Conservation (phyloP, 805 yeast genomes). For the Teunomyces aglyptinius region DNA sequence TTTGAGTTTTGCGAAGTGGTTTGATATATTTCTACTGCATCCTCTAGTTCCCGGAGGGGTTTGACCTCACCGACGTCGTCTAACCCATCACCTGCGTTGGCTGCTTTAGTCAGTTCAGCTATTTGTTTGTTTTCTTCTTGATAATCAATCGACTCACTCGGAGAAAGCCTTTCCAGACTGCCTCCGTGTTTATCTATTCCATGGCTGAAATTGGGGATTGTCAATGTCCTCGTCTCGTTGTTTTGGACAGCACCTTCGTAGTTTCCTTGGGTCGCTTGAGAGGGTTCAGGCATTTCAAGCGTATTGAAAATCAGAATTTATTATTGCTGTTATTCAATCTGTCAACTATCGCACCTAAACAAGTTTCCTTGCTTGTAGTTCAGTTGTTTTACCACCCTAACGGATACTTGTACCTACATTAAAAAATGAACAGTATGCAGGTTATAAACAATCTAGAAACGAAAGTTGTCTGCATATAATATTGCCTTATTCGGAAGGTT, state of each 20-base stretch:
- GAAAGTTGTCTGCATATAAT: no score
- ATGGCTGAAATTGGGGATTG: not conserved
- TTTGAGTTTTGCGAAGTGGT: constrained; percentile 6
- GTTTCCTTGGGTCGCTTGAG: not conserved
- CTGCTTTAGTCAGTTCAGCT: not conserved
- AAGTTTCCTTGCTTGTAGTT: not conserved
- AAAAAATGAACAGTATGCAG: not conserved
- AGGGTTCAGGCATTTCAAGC: not conserved
- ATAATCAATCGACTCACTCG: not conserved
- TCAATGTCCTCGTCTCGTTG: not conserved
- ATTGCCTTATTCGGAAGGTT: no score
- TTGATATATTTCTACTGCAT: constrained; percentile 10
- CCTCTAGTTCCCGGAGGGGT: constrained; percentile 9
- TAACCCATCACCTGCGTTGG: not conserved
- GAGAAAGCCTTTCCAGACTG: not conserved
- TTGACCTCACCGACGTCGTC: not conserved
- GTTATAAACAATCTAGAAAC: not conserved
- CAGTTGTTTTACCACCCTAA: not conserved
- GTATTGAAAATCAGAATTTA: not conserved
- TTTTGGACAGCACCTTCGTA: not conserved
- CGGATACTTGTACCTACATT: not conserved
- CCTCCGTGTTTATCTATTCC: not conserved
- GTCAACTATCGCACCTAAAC: not conserved
- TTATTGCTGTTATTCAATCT: not conserved
- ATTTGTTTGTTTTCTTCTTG: not conserved